Evolutionary conservation across 2,329 filamentous ascomycete species (phyloP).

Genomic region (Geosmithia morbida): DNA sequence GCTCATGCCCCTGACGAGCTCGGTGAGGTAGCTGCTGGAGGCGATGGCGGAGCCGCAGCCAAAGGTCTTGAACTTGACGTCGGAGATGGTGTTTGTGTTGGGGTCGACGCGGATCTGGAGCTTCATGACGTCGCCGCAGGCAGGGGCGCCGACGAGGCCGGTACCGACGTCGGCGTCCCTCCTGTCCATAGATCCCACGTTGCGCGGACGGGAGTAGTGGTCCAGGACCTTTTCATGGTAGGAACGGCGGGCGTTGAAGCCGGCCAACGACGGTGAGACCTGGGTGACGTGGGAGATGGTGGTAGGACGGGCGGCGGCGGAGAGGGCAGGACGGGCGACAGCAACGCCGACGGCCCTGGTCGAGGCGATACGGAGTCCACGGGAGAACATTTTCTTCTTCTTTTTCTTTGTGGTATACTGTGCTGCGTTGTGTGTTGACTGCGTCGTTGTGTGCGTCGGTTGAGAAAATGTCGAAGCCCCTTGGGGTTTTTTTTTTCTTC

Average conservation of each 20-base stretch:
- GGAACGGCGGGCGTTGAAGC: conserved; percentile 20
- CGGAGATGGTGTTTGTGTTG: conserved; percentile 72
- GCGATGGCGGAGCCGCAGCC: conserved; percentile 92
- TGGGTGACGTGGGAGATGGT: too few species aligned
- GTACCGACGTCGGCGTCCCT: conserved; percentile 73
- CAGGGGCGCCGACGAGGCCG: conserved; percentile 77
- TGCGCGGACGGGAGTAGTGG: conserved; percentile 38
- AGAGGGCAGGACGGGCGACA: conserved; percentile 15
- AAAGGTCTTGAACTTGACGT: conserved; percentile 98
- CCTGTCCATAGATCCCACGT: conserved; percentile 50
- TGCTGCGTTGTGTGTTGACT: neutral
- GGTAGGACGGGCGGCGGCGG: neutral
- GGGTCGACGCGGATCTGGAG: conserved; percentile 70
- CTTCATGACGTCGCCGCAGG: conserved; percentile 88
- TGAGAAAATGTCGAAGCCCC: too few species aligned
- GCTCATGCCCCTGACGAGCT: conserved; percentile 88
- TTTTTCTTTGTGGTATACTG: neutral
- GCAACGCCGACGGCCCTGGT: conserved; percentile 19
- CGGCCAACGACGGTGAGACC: conserved; percentile 12
- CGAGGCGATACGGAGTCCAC: conserved; percentile 19
- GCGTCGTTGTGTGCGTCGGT: neutral
- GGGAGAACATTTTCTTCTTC: conserved; percentile 20
- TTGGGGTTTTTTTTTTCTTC: too few species aligned
- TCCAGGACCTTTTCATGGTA: conserved; percentile 37
- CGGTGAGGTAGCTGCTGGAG: conserved; percentile 85